These are phyloP conservation scores for Ogataea allantospora DNA, from an alignment of 805 yeast genomes.

Conservation along the genomic window DNA sequence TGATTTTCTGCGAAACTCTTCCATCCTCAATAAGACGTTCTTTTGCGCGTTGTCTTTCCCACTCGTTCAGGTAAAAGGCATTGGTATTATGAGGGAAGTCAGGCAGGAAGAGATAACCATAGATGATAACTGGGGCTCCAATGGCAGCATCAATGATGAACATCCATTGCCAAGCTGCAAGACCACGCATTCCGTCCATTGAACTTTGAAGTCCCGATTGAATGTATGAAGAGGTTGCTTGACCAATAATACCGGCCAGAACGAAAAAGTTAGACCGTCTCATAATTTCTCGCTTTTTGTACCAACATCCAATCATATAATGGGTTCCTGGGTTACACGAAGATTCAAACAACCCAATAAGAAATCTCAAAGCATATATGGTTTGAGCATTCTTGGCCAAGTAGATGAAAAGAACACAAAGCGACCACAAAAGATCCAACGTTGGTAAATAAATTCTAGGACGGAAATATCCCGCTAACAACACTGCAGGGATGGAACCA, in stretches of 20 bases:
- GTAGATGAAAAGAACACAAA: constrained; percentile 27
- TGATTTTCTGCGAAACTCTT: constrained; percentile 32
- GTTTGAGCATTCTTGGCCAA: constrained; percentile 42
- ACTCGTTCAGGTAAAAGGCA: constrained; percentile 19
- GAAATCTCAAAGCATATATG: constrained; percentile 56
- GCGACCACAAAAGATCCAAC: constrained; percentile 55
- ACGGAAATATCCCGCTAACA: constrained; percentile 34
- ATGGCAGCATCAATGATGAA: constrained; percentile 64
- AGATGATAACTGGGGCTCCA: constrained; percentile 56
- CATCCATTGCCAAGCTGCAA: constrained; percentile 72
- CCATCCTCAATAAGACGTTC: constrained; percentile 33
- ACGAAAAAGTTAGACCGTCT: constrained; percentile 62
- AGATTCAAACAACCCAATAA: constrained; percentile 56
- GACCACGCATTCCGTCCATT: constrained; percentile 50
- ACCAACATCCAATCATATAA: constrained; percentile 48
- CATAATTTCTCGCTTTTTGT: constrained; percentile 52
- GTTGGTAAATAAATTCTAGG: constrained; percentile 49
- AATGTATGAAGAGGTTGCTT: constrained; percentile 59
- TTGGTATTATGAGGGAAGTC: constrained; percentile 39
- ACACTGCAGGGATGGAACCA: constrained; percentile 61
- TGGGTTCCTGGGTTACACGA: constrained; percentile 36
- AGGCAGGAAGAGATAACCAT: constrained; percentile 59
- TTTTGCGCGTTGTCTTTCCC: constrained; percentile 25
- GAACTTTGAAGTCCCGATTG: constrained; percentile 52
- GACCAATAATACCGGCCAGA: constrained; percentile 61